Evolutionary conservation across 768 basidiomycete genomes (phyloP), one percentile per base, ranked within the genome.

Genomic region (Crepidotus variabilis): DNA sequence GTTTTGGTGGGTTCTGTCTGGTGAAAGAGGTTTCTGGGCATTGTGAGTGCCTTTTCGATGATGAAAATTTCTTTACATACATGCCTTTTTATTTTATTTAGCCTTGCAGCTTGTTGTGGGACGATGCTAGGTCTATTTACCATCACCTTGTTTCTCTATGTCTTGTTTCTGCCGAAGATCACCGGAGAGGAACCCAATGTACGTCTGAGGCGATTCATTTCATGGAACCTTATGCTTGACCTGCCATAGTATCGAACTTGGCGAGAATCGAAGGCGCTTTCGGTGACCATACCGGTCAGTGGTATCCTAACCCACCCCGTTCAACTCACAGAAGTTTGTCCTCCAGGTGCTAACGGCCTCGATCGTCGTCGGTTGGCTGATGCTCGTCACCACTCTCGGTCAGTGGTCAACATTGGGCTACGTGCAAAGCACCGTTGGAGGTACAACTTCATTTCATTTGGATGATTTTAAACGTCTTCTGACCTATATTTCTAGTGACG

Each of bases 161-260:
- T 92, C 33, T 70, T 92, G 11, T 65, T 85, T 51, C 72, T 86
- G 24, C 88, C 86, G n/a, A 77, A 84, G 74, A 72, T 87, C 28
- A 79, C 80, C 55, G 88, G 87, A 18, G 78, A 82, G 53, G 80
- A 85, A 60, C 86, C 87, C 34, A 80, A 91, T 63, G 89, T 92
- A 66, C 62, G 85, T 78, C 24, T 39, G 8, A 50, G 21, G 21
- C 20, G 13, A 48, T 28, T 4, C 28, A 18, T 34, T 9, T 8
- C n/a, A 43, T 21, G 36, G 18, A 16, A 33, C 33, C 49, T 45
- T 28, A 32, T 32, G 45, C 11, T 50, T 36, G 22, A 46, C 18
- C n/a, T 36, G 18, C 20, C n/a, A 18, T 65, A 92, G 90, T 91
- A 88, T 64, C 83, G 78, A 48, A 80, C 81, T 14, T 92, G 90